Conservation (phyloP, 257 asterid species). For the Fraxinus cuspidata region DNA sequence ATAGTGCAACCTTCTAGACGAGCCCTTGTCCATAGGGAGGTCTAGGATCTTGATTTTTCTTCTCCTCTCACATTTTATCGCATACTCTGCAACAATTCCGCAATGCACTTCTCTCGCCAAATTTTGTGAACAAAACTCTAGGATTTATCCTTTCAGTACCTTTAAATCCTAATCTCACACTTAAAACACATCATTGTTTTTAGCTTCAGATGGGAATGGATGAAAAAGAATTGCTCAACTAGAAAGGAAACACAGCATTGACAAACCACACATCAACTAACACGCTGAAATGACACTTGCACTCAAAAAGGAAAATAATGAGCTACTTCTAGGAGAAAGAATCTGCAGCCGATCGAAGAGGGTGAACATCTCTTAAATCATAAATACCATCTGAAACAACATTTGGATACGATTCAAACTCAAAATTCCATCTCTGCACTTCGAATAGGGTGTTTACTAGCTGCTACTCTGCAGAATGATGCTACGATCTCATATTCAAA, state of each 20-base stretch:
- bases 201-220: conserved; percentile 16
- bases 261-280: conserved; percentile 10
- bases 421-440: background rate
- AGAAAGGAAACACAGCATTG: conserved; percentile 11
- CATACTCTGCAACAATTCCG: background rate
- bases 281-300: background rate
- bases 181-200: background rate
- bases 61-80: background rate
- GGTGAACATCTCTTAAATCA: background rate
- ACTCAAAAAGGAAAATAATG: background rate
- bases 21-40: background rate
- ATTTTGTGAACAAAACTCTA: conserved; percentile 4
- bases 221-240: background rate
- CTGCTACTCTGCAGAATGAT: background rate
- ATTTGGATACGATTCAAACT: background rate
- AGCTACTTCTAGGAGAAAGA: background rate
- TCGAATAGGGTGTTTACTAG: background rate
- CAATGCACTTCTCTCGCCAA: background rate
- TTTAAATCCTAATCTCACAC: background rate
- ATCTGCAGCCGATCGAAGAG: background rate
- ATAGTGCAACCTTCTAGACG: conserved; percentile 8
- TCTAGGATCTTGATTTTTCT: background rate
- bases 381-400: background rate
- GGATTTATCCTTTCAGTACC: conserved; percentile 8
- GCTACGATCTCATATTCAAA: background rate